Evolutionary conservation across 169 alveolate genomes (phyloP), one percentile per base, ranked within the genome.

Genomic region (Eimeria sp.): DNA sequence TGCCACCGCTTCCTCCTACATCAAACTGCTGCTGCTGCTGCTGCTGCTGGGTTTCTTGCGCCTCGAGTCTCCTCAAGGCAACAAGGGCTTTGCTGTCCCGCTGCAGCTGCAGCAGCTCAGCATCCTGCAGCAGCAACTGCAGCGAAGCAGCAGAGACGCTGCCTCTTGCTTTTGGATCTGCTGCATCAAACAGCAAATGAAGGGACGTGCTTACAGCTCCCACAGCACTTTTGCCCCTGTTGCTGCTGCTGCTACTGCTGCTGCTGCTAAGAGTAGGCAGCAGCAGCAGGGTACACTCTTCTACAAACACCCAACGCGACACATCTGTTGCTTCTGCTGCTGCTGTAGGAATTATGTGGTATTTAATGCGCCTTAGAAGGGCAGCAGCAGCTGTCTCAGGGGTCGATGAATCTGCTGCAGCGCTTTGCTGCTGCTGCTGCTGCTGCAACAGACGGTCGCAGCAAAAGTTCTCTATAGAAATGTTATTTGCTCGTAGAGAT

Each of bases 31-130:
- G 87, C 87, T 45, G 65, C 89, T 80, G 89, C 65, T 49, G 89
- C 89, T 49, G 72, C 70, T 51, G 89, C 89, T 43, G 72, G 47
- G 49, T 45, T 43, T 45, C 72, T 22, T 80, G 89, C 43, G 89
- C 89, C 45, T 80, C 89, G 7, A 80, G 89, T 47, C 89, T 34
- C 47, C 89, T 20, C 7, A 80, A 22, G 72, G 70, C 89, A 13
- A 80, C 89, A 34, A 80, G 89, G 47, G 89, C 89, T 80, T 61
- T 43, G 89, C 89, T 80, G 89, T 80, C 89, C 20, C 89, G 89
- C 89, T 80, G 89, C 89, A 80, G 89, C 89, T 80, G 89, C 89
- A 80, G 89, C 89, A 80, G 70, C 89, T 80, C 89, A 45, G 89
- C 89, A 25, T 80, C 89, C 70, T 80, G 89, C 89, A 80, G 70